Percentiles rank a stretch among this genome's conserved stretches.
phyloP scores from a whole-genome alignment of 2,329 filamentous ascomycete species.

The Calycina herbarum region DNA sequence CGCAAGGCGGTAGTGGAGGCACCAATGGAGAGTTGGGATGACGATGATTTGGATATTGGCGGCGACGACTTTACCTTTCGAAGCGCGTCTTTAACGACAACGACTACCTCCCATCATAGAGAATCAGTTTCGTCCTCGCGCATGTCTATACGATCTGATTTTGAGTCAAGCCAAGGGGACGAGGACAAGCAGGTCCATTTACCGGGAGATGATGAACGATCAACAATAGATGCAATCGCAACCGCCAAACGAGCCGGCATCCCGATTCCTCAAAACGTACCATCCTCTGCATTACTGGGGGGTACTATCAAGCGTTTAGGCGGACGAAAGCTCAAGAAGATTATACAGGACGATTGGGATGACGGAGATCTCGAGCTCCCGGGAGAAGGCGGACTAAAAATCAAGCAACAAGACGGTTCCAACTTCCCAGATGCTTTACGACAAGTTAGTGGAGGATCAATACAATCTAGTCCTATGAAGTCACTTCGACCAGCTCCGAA shows the following conservation, averaged over 20 bases:
- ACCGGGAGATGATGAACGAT: conserved; percentile 79
- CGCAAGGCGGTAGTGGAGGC: conserved; percentile 49
- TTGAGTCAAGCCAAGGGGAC: conserved; percentile 72
- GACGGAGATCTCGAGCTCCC: conserved; percentile 75
- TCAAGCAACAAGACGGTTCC: conserved; percentile 62
- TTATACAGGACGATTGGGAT: conserved; percentile 78
- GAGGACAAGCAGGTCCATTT: conserved; percentile 88
- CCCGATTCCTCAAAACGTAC: conserved; percentile 82
- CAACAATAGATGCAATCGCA: conserved; percentile 81
- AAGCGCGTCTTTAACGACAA: conserved; percentile 44
- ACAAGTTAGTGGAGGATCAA: conserved; percentile 56
- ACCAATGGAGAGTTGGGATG: conserved; percentile 75
- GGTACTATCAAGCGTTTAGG: conserved; percentile 92
- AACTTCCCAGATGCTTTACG: conserved; percentile 68
- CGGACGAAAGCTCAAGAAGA: conserved; percentile 68
- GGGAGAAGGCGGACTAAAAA: conserved; percentile 56
- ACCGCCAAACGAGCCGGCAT: conserved; percentile 88
- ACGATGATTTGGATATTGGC: conserved; percentile 73
- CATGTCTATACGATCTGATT: conserved; percentile 78
- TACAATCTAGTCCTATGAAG: conserved; percentile 54
- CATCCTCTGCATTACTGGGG: conserved; percentile 83
- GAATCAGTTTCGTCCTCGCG: conserved; percentile 85
- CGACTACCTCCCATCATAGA: conserved; percentile 53
- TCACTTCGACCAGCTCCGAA: conserved; percentile 39
- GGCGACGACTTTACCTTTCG: conserved; percentile 63